Conservation (phyloP, 371 early-diverging fungal genomes). For the Mortierella sp. region DNA sequence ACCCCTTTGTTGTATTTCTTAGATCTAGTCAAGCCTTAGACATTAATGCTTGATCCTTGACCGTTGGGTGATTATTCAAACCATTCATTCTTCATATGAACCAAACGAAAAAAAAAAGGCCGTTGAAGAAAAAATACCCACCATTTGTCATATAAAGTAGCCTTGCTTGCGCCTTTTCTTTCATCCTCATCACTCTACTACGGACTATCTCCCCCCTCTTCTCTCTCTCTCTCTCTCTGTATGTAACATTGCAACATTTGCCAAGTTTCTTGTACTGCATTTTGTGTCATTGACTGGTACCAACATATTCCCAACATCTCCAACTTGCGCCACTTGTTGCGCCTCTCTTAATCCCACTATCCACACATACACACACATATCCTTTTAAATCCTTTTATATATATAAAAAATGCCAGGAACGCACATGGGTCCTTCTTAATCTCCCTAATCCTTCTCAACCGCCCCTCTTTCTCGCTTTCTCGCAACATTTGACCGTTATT, state of each 20-base stretch:
- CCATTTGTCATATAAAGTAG: background rate
- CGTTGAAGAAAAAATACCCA: background rate
- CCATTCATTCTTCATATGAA: constrained; percentile 8
- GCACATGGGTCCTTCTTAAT: no score
- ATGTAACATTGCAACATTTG: no score
- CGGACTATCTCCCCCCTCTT: background rate
- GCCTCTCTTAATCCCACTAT: no score
- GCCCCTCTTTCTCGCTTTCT: background rate
- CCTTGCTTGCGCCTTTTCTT: background rate
- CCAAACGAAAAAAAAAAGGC: background rate
- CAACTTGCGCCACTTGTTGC: no score
- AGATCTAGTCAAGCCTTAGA: background rate
- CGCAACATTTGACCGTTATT: background rate
- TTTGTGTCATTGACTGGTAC: no score
- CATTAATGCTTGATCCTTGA: constrained; percentile 5
- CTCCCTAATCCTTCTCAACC: background rate
- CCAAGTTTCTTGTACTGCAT: no score
- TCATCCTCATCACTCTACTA: background rate
- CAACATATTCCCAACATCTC: no score
- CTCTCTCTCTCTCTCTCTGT: background rate
- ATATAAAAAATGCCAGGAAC: no score
- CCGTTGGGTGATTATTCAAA: constrained; percentile 2
- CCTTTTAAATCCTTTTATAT: no score
- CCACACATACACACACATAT: no score
- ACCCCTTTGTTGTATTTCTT: no score